Conservation (phyloP, 2,329 filamentous ascomycete genomes). For the Monosporascus sp. region DNA sequence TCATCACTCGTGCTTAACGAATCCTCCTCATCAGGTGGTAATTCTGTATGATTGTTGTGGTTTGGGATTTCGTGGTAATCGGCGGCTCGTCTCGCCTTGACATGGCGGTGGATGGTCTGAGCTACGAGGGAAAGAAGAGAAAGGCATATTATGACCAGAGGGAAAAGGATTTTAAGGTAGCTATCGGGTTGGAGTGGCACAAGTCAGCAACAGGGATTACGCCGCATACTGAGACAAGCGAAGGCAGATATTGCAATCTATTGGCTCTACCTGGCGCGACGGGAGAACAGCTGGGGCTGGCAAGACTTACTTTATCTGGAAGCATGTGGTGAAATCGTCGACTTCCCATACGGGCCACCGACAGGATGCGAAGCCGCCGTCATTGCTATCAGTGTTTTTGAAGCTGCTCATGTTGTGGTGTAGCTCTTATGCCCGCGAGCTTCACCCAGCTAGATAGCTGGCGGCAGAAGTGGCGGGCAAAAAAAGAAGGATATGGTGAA, state of each 20-base stretch:
- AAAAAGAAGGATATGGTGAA: not conserved
- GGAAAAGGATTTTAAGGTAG: constrained; percentile 75
- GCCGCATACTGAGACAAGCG: not conserved
- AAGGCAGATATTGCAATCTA: not conserved
- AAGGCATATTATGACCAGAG: constrained; percentile 62
- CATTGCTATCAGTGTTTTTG: not conserved
- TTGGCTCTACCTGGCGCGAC: constrained; percentile 1
- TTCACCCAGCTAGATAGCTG: not conserved
- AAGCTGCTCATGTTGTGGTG: not conserved
- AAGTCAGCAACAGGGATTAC: not conserved
- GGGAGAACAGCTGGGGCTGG: not conserved
- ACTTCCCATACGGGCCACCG: constrained; percentile 55
- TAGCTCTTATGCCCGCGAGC: not conserved
- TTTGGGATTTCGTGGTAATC: constrained; percentile 54
- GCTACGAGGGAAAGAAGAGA: constrained; percentile 64
- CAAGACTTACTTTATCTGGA: constrained; percentile 59
- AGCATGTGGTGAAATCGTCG: constrained; percentile 60
- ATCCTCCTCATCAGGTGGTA: constrained; percentile 44
- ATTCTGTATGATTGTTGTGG: constrained; percentile 42
- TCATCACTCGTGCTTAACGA: constrained; percentile 54
- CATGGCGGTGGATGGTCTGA: constrained; percentile 50
- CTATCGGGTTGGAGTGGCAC: constrained; percentile 36
- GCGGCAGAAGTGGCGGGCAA: not conserved
- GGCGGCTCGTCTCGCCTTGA: constrained; percentile 46
- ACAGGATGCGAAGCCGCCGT: constrained; percentile 46